Conservation (phyloP, 169 alveolate genomes). For the Eimeria tenella region DNA sequence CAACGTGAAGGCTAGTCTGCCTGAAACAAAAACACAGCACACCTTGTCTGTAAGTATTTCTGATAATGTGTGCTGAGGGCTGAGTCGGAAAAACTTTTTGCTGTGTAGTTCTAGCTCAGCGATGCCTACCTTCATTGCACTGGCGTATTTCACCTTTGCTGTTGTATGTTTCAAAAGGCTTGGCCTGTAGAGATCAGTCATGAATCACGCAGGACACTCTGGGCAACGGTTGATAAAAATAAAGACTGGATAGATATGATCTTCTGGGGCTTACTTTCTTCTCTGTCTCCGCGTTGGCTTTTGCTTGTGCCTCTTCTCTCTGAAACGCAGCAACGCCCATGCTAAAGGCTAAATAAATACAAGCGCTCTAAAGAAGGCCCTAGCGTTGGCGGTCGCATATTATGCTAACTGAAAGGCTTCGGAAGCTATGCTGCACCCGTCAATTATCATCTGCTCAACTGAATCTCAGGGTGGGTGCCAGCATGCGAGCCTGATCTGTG, state of each 20-base stretch:
- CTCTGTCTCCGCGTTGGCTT: background rate
- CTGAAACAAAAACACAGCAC: background rate
- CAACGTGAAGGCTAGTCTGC: constrained; percentile 78
- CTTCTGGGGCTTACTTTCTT: constrained; percentile 1
- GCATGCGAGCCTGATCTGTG: background rate
- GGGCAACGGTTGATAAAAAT: background rate
- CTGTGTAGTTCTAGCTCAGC: background rate
- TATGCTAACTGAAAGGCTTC: background rate
- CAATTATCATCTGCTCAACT: background rate
- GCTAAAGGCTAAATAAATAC: background rate
- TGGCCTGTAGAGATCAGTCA: constrained; percentile 72
- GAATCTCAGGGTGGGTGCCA: background rate
- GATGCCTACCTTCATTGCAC: constrained; percentile 92
- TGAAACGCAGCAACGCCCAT: background rate
- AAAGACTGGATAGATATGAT: background rate
- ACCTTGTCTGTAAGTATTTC: background rate
- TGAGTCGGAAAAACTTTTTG: background rate
- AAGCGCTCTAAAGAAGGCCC: background rate
- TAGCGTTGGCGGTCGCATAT: background rate
- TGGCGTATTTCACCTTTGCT: constrained; percentile 91
- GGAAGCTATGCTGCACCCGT: background rate
- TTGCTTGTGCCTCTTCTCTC: background rate
- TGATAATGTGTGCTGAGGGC: background rate
- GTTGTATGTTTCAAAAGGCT: constrained; percentile 81
- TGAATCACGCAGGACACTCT: background rate